phyloP scores from a whole-genome alignment of 441 rosid species.

The Adansonia madagascariensis region DNA sequence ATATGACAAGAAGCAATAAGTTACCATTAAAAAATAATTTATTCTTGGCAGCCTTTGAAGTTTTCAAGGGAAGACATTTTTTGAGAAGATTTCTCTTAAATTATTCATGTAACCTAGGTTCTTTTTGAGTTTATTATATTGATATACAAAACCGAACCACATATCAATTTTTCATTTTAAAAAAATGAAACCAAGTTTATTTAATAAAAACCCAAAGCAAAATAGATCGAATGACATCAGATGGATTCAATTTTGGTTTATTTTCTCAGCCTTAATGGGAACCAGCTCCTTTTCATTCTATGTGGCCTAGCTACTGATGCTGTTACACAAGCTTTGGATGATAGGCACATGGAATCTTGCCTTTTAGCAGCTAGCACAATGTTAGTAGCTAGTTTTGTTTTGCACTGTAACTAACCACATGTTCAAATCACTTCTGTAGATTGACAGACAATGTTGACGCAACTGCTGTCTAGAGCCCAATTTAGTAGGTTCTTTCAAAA shows the following conservation, averaged over 20 bases:
- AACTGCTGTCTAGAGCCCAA: not conserved
- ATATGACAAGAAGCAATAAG: not conserved
- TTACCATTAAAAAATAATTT: not conserved
- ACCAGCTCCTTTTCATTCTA: not conserved
- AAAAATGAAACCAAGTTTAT: not conserved
- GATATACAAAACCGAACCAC: not conserved
- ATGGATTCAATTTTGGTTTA: not conserved
- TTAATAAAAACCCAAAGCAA: not conserved
- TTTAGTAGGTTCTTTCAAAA: not conserved
- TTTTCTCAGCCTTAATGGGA: not conserved
- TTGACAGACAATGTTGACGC: not conserved
- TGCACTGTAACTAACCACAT: not conserved
- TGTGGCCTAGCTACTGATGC: not conserved
- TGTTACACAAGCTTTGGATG: not conserved
- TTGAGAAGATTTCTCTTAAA: not conserved
- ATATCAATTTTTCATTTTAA: not conserved
- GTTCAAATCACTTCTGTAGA: not conserved
- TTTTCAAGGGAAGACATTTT: not conserved
- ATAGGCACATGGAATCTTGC: not conserved
- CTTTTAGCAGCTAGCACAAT: not conserved
- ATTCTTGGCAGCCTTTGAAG: not conserved
- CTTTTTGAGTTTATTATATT: not conserved
- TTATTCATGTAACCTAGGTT: not conserved
- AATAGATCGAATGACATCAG: not conserved
- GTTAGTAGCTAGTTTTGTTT: not conserved